phyloP scores from a whole-genome alignment of 106 monocot genomes.

The Dendrobium officinale region DNA sequence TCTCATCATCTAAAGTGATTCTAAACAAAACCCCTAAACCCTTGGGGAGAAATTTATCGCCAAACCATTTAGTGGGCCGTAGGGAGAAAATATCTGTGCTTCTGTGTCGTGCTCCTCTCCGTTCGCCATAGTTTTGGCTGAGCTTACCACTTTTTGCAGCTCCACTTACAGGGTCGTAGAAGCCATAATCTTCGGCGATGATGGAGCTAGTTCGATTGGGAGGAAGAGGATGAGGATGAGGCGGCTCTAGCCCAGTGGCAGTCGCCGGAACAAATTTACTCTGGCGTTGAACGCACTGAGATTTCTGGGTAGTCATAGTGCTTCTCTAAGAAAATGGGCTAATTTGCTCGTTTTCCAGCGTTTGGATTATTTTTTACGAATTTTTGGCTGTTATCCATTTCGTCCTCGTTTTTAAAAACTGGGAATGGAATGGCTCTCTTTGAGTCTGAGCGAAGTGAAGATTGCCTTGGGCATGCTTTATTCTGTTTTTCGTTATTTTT shows the following conservation, averaged over 20 bases:
- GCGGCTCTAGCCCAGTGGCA: neutral
- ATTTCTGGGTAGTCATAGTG: neutral
- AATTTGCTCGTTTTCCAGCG: neutral
- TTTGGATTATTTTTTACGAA: neutral
- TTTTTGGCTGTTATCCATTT: neutral
- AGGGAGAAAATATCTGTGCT: neutral
- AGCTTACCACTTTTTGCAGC: neutral
- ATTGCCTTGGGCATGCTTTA: neutral
- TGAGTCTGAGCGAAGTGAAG: neutral
- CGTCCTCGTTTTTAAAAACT: neutral
- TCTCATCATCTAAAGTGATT: neutral
- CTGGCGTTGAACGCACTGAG: neutral
- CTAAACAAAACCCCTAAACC: constrained; percentile 7
- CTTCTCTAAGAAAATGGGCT: neutral
- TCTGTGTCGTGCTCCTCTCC: neutral
- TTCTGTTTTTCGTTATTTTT: neutral
- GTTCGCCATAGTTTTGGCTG: neutral
- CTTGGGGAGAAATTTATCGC: neutral
- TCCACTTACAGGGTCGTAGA: neutral
- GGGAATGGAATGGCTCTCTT: neutral
- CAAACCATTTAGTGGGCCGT: neutral
- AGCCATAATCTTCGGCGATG: neutral
- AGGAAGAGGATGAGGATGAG: neutral
- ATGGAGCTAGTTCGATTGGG: neutral
- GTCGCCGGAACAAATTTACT: neutral